phyloP scores from a whole-genome alignment of 2,329 filamentous ascomycete genomes.

The Bipolaris bicolor region DNA sequence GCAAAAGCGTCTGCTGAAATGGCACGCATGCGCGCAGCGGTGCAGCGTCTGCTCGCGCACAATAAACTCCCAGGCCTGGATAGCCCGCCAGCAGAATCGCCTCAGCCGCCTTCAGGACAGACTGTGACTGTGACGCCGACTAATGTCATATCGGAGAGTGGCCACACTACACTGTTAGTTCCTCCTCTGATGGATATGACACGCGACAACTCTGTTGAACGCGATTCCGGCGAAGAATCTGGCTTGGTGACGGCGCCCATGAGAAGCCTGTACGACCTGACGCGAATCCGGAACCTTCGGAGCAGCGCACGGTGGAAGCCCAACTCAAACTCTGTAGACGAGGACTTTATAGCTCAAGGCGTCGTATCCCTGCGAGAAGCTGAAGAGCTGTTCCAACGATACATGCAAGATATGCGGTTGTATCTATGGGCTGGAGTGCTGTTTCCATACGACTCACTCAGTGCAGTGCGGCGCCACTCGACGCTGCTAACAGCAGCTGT shows the following conservation, averaged over 20 bases:
- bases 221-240: constrained; percentile 34
- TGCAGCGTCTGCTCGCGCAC: constrained; percentile 36
- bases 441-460: constrained; percentile 38
- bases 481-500: constrained; percentile 42
- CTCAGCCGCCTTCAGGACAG: constrained; percentile 19
- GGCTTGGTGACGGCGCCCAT: constrained; percentile 42
- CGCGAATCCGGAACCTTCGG: constrained; percentile 41
- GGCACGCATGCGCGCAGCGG: constrained; percentile 34
- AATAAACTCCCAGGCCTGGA: constrained; percentile 36
- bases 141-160: constrained; percentile 35
- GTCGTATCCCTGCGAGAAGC: constrained; percentile 35
- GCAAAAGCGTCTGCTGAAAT: constrained; percentile 36
- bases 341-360: constrained; percentile 43
- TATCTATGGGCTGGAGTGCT: constrained; percentile 45
- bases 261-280: constrained; percentile 44
- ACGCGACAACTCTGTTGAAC: constrained; percentile 41
- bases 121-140: constrained; percentile 29
- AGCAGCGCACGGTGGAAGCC: constrained; percentile 34
- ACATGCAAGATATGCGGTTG: constrained; percentile 39
- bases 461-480: constrained; percentile 37
- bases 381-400: constrained; percentile 39
- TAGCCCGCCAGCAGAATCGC: constrained; percentile 18
- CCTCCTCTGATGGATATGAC: constrained; percentile 44
- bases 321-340: constrained; percentile 33
- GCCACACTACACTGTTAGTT: constrained; percentile 31